These are phyloP conservation scores for Platismatia glauca DNA, from an alignment of 495 filamentous ascomycete species.

Conservation along the genomic window DNA sequence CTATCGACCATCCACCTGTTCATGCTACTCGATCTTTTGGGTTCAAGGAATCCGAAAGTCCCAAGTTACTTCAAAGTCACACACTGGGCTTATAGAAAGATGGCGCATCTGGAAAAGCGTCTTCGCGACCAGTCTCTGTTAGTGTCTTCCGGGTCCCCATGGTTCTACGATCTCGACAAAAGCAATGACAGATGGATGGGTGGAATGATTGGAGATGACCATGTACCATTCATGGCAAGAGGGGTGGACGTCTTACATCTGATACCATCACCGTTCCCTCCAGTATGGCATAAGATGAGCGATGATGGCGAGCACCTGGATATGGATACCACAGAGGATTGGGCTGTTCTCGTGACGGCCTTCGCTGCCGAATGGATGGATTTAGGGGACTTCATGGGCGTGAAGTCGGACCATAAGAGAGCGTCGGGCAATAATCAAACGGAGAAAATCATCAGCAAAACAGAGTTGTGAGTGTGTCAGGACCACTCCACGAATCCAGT, in stretches of 20 bases:
- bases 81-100: conserved; percentile 80
- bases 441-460: conserved; percentile 18
- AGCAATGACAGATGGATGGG: conserved; percentile 37
- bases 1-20: conserved; percentile 78
- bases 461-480: conserved; percentile 22
- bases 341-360: conserved; percentile 69
- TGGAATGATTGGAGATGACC: conserved; percentile 68
- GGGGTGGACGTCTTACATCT: conserved; percentile 85
- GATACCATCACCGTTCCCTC: conserved; percentile 74
- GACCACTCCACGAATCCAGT: not conserved
- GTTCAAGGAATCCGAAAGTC: conserved; percentile 57
- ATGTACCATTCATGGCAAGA: conserved; percentile 74
- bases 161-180: conserved; percentile 50
- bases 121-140: conserved; percentile 51
- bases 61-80: conserved; percentile 78
- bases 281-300: conserved; percentile 74
- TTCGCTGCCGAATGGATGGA: conserved; percentile 96
- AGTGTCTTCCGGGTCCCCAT: conserved; percentile 35
- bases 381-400: conserved; percentile 58
- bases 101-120: conserved; percentile 61
- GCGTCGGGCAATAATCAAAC: not conserved
- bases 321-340: conserved; percentile 74
- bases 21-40: conserved; percentile 86
- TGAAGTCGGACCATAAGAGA: conserved; percentile 11
- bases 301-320: conserved; percentile 88